Conservation (phyloP, 345 rosid genomes). For the Eucalyptus coolabah region DNA sequence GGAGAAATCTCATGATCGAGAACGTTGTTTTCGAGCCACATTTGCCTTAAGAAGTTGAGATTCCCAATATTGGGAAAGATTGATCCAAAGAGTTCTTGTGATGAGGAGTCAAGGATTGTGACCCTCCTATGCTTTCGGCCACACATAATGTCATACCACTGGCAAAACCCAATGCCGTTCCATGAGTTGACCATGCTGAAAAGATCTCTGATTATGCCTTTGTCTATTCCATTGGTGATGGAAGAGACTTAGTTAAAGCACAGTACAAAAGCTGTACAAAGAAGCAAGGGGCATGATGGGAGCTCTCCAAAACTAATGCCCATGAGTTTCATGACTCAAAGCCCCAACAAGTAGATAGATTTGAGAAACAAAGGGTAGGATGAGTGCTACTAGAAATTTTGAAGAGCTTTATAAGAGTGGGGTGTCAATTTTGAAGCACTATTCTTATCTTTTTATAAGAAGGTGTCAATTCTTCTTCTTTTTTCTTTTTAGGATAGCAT, state of each 20-base stretch:
- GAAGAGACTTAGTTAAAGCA: not conserved
- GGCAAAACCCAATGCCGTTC: not conserved
- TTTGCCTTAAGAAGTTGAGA: not conserved
- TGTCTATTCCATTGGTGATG: not conserved
- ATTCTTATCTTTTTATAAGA: not conserved
- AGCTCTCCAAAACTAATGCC: not conserved
- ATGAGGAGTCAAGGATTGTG: too few species aligned
- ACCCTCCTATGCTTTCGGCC: not conserved
- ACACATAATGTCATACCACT: not conserved
- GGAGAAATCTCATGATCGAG: not conserved
- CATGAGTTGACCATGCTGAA: not conserved
- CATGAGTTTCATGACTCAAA: not conserved
- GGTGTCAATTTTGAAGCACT: not conserved
- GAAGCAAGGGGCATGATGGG: not conserved
- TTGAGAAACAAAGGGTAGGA: not conserved
- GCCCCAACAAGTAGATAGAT: not conserved
- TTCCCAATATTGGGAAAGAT: not conserved
- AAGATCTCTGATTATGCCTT: not conserved
- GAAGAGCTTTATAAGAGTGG: not conserved
- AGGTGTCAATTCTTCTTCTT: not conserved
- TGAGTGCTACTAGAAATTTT: not conserved
- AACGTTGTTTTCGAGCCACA: not conserved
- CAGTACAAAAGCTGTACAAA: not conserved
- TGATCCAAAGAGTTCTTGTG: not conserved
- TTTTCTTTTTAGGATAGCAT: not conserved